phyloP scores from a whole-genome alignment of 768 basidiomycete species.

The Boletellus ananiceps region DNA sequence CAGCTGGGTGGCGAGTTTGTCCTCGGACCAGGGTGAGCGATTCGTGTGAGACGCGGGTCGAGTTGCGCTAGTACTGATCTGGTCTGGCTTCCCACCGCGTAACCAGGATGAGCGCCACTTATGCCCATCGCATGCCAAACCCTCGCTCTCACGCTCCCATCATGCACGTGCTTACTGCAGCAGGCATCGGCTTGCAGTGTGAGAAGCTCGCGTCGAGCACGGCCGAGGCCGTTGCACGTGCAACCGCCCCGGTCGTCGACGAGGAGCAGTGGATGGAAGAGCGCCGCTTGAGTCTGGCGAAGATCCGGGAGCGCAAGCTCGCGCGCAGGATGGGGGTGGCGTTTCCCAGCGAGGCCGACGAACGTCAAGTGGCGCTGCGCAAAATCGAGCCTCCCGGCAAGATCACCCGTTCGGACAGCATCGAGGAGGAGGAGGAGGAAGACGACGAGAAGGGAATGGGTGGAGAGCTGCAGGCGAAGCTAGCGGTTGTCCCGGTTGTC shows the following conservation, averaged over 20 bases:
- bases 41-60: conserved; percentile 19
- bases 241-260: conserved; percentile 12
- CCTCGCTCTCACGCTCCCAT: conserved; percentile 74
- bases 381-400: conserved; percentile 22
- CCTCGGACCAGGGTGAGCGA: conserved; percentile 53
- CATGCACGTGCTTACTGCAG: conserved; percentile 57
- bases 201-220: conserved; percentile 15
- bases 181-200: conserved; percentile 39
- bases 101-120: conserved; percentile 57
- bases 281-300: conserved; percentile 29
- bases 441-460: conserved; percentile 18
- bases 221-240: conserved; percentile 3
- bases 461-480: conserved; percentile 3
- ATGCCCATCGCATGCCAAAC: conserved; percentile 81
- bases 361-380: conserved; percentile 15
- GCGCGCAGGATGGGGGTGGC: conserved; percentile 30
- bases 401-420: conserved; percentile 29
- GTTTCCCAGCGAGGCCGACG: conserved; percentile 16
- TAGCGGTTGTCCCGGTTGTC: background rate
- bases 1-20: conserved; percentile 92
- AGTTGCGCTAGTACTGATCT: background rate
- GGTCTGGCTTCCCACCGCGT: background rate
- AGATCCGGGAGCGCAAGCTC: conserved; percentile 30
- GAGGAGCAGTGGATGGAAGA: conserved; percentile 36
- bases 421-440: conserved; percentile 29